Evolutionary conservation across 768 basidiomycete species (phyloP).

Genomic region (Guyanaporus albipodus): DNA sequence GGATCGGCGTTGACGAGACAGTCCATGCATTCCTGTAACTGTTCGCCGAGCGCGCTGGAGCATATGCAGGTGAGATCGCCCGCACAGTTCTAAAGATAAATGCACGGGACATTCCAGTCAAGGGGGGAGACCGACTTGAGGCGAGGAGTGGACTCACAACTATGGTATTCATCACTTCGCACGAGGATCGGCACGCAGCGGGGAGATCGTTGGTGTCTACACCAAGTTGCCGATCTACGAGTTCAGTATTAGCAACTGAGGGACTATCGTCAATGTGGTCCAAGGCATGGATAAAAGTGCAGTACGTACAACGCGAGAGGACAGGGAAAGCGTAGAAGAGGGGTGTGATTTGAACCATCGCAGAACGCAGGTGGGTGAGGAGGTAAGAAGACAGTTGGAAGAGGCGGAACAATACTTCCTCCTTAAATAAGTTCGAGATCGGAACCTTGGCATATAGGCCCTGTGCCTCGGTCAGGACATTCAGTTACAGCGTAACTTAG

Average conservation of each 20-base stretch:
- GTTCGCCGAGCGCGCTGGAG: conserved; percentile 3
- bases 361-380: background rate
- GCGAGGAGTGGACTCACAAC: conserved; percentile 10
- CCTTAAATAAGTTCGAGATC: background rate
- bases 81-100: conserved; percentile 12
- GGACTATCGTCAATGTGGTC: background rate
- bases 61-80: conserved; percentile 10
- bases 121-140: background rate
- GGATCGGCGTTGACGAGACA: conserved; percentile 13
- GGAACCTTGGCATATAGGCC: background rate
- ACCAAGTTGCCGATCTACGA: conserved; percentile 22
- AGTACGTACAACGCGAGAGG: conserved; percentile 12
- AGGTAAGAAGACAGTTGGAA: background rate
- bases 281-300: background rate
- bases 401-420: background rate
- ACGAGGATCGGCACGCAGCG: conserved; percentile 18
- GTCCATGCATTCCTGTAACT: conserved; percentile 18
- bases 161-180: conserved; percentile 18
- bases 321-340: conserved; percentile 12
- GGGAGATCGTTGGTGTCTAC: conserved; percentile 10
- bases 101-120: background rate
- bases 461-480: too few species aligned
- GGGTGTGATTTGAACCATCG: conserved; percentile 23
- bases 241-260: background rate
- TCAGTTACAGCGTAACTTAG: background rate